A percentile compares a stretch with the other conserved stretches of the same genome.
Conservation (phyloP, 257 asterid genomes). For the Mentha longifolia region DNA sequence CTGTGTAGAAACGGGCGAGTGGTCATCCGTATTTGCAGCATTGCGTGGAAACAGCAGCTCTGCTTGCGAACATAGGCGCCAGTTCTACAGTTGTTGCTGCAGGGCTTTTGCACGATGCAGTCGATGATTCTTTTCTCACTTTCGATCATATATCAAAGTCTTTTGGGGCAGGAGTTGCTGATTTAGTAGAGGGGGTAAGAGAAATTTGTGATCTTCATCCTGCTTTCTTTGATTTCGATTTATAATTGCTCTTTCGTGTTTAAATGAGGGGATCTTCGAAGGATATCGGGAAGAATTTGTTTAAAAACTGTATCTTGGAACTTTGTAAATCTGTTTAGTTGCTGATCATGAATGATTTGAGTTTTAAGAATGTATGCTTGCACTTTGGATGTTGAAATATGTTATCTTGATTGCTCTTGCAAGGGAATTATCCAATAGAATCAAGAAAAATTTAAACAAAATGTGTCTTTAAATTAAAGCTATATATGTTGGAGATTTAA, state of each 20-base stretch:
- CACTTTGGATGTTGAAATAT: not conserved
- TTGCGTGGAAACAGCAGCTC: constrained; percentile 86
- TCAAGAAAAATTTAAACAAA: not conserved
- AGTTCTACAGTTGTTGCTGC: constrained; percentile 92
- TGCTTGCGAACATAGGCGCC: constrained; percentile 81
- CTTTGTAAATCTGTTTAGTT: not conserved
- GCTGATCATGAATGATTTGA: not conserved
- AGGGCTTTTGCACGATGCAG: constrained; percentile 90
- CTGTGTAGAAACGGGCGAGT: constrained; percentile 77
- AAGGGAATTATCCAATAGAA: not conserved
- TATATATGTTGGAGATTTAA: constrained; percentile 7
- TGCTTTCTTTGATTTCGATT: not conserved
- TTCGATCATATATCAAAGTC: constrained; percentile 58
- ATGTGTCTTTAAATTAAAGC: constrained; percentile 1
- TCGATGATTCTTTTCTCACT: constrained; percentile 78
- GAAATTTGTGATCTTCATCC: not conserved
- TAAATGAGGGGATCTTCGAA: not conserved
- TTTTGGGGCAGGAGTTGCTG: constrained; percentile 82
- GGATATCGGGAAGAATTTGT: not conserved
- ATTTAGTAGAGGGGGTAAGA: constrained; percentile 93
- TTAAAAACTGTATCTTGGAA: not conserved
- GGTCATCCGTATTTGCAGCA: constrained; percentile 97
- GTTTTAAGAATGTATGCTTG: not conserved
- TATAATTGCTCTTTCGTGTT: not conserved
- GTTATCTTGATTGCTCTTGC: not conserved